Base-by-base conservation (phyloP, 306 rosid genomes). In the Carpinus fangiana region DNA sequence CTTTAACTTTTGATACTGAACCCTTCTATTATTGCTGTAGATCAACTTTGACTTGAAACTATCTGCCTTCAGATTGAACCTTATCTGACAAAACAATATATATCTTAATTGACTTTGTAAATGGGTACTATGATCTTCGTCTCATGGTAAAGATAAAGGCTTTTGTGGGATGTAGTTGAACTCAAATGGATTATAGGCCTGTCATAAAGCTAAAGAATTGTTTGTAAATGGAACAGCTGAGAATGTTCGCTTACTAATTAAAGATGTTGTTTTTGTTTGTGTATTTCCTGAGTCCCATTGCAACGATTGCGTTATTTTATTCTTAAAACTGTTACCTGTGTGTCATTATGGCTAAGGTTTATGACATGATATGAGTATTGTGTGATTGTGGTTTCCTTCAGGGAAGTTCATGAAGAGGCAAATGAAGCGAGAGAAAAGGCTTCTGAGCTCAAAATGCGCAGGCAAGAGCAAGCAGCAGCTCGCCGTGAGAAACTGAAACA, bases 381-480 rank as follows among this genome's bases (percentile, higher is more conserved):
- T 70, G 72, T 70, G 72, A 46, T 75, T 26, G 75, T 81, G 66
- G 73, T 86, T 62, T 82, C 36, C 38, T 38, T 53, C 82, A 95
- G 98, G 96, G 98, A 95, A 81, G 98, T 91, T 64, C 98, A 93
- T 52, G 93, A 92, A 81, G 98, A 93, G 88, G 98, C 88, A 20
- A 93, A 84, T 82, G 89, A 74, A 78, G 97, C 92, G 7, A 87
- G 98, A 84, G 93, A 84, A 71, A 92, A 89, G 87, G 91, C 91
- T 13, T 87, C 96, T n/a, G 93, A 92, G 75, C 79, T 93, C 57
- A 93, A 90, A 85, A 61, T 77, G 54, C 91, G 87, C 50, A 89
- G 98, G 87, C 89, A 90, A 78, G 93, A 87, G 82, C 98, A 90
- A 55, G 91, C 81, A 21, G 82, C 86, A 56, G 84, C 94, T 41